Conservation (phyloP, 768 basidiomycete species). For the Naganishia onofrii region DNA sequence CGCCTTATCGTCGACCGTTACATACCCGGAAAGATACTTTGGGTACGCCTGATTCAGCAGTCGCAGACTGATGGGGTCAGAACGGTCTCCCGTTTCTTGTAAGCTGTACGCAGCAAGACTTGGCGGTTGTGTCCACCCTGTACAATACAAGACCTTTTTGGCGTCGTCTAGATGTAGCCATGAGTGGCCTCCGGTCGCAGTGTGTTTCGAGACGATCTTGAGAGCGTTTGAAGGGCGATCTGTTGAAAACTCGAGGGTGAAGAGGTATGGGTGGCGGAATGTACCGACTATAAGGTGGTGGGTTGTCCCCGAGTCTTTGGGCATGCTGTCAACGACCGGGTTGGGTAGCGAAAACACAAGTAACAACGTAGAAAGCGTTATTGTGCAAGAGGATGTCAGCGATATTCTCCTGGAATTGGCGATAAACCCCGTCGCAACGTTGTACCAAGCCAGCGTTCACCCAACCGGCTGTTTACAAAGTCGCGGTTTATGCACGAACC, state of each 20-base stretch:
- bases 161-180: constrained; percentile 34
- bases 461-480: constrained; percentile 20
- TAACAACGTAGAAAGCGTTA: too few relatives aligned
- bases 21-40: constrained; percentile 41
- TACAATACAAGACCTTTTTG: constrained; percentile 36
- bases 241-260: constrained; percentile 33
- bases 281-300: constrained; percentile 39
- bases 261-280: constrained; percentile 34
- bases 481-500: too few relatives aligned
- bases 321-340: not conserved
- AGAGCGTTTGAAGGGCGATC: not conserved
- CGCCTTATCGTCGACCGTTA: constrained; percentile 32
- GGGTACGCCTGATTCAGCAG: constrained; percentile 35
- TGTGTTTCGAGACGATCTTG: constrained; percentile 22
- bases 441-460: too few relatives aligned
- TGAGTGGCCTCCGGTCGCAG: constrained; percentile 34
- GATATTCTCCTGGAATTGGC: too few relatives aligned
- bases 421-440: too few relatives aligned
- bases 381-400: too few relatives aligned
- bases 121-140: constrained; percentile 41
- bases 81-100: not conserved
- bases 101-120: constrained; percentile 38
- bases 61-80: not conserved
- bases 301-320: not conserved
- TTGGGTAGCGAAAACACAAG: not conserved